These are phyloP conservation scores for Pseudogymnoascus sp. DNA, from an alignment of 2,329 filamentous ascomycete species.

Conservation along the genomic window DNA sequence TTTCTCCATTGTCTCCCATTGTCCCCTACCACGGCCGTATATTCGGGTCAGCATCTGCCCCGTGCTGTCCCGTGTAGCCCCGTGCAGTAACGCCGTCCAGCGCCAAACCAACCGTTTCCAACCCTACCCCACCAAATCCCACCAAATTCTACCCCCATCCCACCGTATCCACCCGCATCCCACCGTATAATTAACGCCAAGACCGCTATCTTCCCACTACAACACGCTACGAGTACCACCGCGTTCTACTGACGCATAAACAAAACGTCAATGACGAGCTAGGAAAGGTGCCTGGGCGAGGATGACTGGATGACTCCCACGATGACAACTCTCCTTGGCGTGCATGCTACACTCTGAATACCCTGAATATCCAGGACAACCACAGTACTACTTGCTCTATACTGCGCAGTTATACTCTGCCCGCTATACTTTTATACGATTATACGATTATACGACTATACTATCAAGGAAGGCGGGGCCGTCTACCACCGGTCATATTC, in stretches of 20 bases:
- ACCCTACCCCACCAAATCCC: background rate
- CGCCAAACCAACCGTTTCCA: background rate
- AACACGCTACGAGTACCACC: background rate
- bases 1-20: background rate
- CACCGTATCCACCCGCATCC: background rate
- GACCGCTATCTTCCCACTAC: background rate
- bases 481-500: background rate
- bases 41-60: constrained; percentile 7
- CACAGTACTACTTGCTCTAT: background rate
- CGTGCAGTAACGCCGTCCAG: no score
- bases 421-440: no score
- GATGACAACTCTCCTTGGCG: background rate
- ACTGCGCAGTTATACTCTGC: no score
- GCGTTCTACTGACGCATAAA: constrained; percentile 1
- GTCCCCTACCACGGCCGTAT: background rate
- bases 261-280: background rate
- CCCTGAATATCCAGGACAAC: background rate
- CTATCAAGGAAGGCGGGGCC: constrained; percentile 4
- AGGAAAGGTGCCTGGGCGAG: background rate
- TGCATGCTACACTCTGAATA: background rate
- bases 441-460: no score
- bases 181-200: constrained; percentile 7
- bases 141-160: background rate
- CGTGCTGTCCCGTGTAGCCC: background rate
- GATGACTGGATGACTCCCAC: constrained; percentile 1